Evolutionary conservation across 2,329 filamentous ascomycete species (phyloP), one percentile per base, ranked within the genome.

Genomic region (Daldinia sp.): DNA sequence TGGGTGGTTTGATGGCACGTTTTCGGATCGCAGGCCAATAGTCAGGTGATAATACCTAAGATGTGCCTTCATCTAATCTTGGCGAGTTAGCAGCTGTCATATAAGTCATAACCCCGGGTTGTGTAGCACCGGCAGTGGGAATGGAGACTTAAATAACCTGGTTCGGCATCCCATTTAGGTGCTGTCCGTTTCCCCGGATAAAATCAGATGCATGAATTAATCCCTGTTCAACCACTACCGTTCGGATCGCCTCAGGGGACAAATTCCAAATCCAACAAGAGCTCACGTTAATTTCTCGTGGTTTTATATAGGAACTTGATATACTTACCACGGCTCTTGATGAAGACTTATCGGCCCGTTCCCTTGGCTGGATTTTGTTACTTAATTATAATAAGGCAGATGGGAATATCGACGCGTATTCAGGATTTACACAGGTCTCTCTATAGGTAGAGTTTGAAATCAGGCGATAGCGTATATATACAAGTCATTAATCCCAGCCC

Each of bases 261-360:
- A 19, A 32, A 64, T 62, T 64, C 58, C 62, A 64, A 62, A 62
- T 64, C 43, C 49, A 34, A 51, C 47, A 55, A 62, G 25, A 25
- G 21, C 8, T 8, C 39, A 43, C 34, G 17, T 17, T 9, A 1
- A 5, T 29, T 45, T 55, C 27, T 47, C 23, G 6, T 5, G 11
- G 15, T 35, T 32, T 13, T 35, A 47, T 52, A 29, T 58, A 52
- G 25, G 13, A 21, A 23, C 19, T 10, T n/a, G 15, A 11, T 43
- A 32, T 35, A 45, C 13, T 27, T 45, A 27, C 13, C 2, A 9
- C 17, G 29, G 15, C 3, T 25, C 8, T 13, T 19, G 15, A 32
- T 19, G 15, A 23, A 35, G 2, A 23, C 3, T 8, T 50, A 51
- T 61, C 58, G 49, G 51, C 13, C 51, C 39, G 51, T 51, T 21